Base-by-base conservation (phyloP, 192 early-diverging fungal genomes). In the Backusella luteola region DNA sequence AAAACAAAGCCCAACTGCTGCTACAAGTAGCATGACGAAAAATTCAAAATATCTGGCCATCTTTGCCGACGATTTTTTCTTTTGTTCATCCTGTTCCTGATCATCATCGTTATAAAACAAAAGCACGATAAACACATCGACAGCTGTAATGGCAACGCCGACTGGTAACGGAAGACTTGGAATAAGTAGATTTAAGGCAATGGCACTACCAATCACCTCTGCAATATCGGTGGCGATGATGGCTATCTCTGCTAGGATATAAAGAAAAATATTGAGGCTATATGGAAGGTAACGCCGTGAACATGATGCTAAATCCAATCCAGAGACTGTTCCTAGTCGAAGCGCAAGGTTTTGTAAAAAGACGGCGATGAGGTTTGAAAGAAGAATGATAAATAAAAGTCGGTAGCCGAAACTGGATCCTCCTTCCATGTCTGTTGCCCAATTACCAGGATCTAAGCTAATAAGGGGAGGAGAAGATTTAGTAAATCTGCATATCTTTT, bases 171-270 rank as follows among this genome's bases (percentile, higher is more conserved):
- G 91, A 23, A 95, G 71, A 15, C 81, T 83, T 5, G 73, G 73
- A 77, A 94, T 93, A n/a, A 96, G 79, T 29, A 96, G 76, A 19
- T 94, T 92, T 39, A 96, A 73, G 0, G 92, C 94, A 73, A 96
- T 93, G 0, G 94, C 94, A 69, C 36, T 63, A 49, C 69, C 68
- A 78, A 95, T 92, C 32, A 94, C 92, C 67, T 95, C 94, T 34
- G 94, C 94, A 6, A 96, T 79, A 79, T 96, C 94, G 12, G 90
- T 92, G 6, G 94, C 92, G 53, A 96, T 89, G 70, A 96, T 95
- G 5, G 92, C 93, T 14, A 89, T 66, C 77, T 96, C 94, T 59
- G 89, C 88, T 1, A 96, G 75, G 1, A 94, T 67, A 76, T 93
- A 96, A 38, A 96, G 81, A 46, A 87, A 23, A 32, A 91, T 76